These are phyloP conservation scores for Agaricus sinodeliciosus DNA, from an alignment of 768 basidiomycete genomes.

Conservation along the genomic window DNA sequence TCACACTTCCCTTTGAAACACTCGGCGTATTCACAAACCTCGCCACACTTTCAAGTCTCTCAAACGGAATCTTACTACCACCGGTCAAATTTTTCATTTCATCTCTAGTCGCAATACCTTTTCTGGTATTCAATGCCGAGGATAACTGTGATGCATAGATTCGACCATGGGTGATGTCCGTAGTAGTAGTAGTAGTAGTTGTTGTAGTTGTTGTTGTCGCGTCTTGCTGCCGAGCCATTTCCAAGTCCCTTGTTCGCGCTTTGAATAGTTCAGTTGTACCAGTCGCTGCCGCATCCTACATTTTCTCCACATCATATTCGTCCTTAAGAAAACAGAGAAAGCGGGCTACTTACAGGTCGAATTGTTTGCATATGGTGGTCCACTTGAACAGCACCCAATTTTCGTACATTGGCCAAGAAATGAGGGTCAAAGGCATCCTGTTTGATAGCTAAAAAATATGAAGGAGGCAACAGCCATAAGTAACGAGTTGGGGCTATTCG, in stretches of 20 bases:
- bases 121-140: slow-evolving; percentile 2
- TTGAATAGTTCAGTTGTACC: slow-evolving; percentile 2
- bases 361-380: slow-evolving; percentile 35
- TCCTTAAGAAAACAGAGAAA: too few relatives aligned
- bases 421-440: slow-evolving; percentile 67
- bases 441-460: slow-evolving; percentile 41
- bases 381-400: slow-evolving; percentile 63
- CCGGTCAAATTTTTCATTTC: slow-evolving; percentile 46
- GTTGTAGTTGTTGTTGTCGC: background rate
- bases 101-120: slow-evolving; percentile 1
- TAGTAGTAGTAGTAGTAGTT: too few relatives aligned
- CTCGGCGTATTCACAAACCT: slow-evolving; percentile 61
- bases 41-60: slow-evolving; percentile 44
- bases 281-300: background rate
- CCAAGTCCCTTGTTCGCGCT: background rate
- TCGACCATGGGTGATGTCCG: background rate
- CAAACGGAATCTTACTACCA: slow-evolving; percentile 48
- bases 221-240: background rate
- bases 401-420: slow-evolving; percentile 56
- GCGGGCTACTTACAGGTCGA: background rate
- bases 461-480: background rate
- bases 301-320: background rate
- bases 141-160: background rate
- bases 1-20: slow-evolving; percentile 38
- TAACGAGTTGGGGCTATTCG: too few relatives aligned